Base-by-base conservation (phyloP, 164 flowering plant genomes). In the Macadamia integrifolia region DNA sequence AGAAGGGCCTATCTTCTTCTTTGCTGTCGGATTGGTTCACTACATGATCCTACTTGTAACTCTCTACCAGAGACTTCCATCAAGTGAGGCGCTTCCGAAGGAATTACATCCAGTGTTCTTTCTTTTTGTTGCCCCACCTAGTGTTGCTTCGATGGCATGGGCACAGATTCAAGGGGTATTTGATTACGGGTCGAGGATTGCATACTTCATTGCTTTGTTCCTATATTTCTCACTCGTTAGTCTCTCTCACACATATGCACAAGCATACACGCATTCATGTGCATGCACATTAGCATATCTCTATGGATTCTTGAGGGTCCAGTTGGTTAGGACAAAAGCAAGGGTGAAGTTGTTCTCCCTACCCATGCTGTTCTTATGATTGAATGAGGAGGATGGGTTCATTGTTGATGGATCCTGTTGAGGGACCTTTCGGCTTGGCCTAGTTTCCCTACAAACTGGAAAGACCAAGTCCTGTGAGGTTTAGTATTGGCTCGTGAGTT, bases 1-100 rank as follows among this genome's bases (percentile, higher is more conserved):
- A 78, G 98, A 93, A 73, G 94, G 94, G 12, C 88, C 97, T 10
- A 76, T 88, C 0, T 90, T 88, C 83, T 88, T 93, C 78, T 93
- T 89, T 55, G 86, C 96, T 8, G 78, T 93, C 53, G 98, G 98
- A 6, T 58, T 93, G 84, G 90, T 94, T 50, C 96, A 91, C 72
- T 93, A 93, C 74, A 71, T 61, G 0, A 97, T 93, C 62, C 67
- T 93, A 29, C 89, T 93, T 72, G 97, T 93, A 9, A 94, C 97
- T 40, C 93, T 90, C 5, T 93, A 93, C 66, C 97, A 91, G 72
- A 82, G 97, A 70, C 86, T 92, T 42, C 88, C 96, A 12, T 84
- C 90, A 13, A 86, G 85, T 66, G 85, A 78, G 65, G 79, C 89
- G 17, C 82, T 92, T 8, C 97, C 96, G 0, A 85, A 84, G 67